These are phyloP conservation scores for Moesziomyces sp. DNA, from an alignment of 1,284 basidiomycete genomes.

Conservation along the genomic window DNA sequence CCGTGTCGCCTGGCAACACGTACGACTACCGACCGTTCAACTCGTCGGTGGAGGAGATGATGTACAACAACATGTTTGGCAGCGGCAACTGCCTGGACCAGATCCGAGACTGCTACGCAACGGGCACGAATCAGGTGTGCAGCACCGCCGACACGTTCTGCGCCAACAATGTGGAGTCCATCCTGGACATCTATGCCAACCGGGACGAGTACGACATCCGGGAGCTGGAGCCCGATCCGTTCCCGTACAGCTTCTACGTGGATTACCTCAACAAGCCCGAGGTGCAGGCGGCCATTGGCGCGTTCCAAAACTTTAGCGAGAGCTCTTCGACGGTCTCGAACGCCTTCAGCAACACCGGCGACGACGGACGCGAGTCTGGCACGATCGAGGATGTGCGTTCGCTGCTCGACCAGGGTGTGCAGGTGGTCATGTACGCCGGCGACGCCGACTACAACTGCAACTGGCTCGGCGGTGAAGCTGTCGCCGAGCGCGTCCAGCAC, in stretches of 20 bases:
- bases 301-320: conserved; percentile 54
- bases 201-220: conserved; percentile 59
- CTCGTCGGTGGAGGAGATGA: conserved; percentile 28
- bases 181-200: conserved; percentile 39
- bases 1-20: conserved; percentile 51
- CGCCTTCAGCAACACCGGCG: conserved; percentile 44
- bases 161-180: conserved; percentile 42
- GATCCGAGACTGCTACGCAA: conserved; percentile 46
- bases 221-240: conserved; percentile 52
- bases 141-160: conserved; percentile 52
- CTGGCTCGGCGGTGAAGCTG: conserved; percentile 42
- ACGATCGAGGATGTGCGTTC: conserved; percentile 42
- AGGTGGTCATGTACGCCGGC: conserved; percentile 50
- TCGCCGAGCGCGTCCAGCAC: conserved; percentile 41
- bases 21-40: conserved; percentile 52
- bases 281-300: conserved; percentile 51
- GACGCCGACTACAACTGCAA: conserved; percentile 61
- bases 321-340: conserved; percentile 29
- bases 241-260: conserved; percentile 54
- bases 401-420: conserved; percentile 45
- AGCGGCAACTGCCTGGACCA: conserved; percentile 53
- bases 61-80: conserved; percentile 50
- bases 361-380: conserved; percentile 42
- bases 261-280: conserved; percentile 47
- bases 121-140: conserved; percentile 43